Conservation (phyloP, 495 filamentous ascomycete genomes). For the Penicillium psychrofluorescens region DNA sequence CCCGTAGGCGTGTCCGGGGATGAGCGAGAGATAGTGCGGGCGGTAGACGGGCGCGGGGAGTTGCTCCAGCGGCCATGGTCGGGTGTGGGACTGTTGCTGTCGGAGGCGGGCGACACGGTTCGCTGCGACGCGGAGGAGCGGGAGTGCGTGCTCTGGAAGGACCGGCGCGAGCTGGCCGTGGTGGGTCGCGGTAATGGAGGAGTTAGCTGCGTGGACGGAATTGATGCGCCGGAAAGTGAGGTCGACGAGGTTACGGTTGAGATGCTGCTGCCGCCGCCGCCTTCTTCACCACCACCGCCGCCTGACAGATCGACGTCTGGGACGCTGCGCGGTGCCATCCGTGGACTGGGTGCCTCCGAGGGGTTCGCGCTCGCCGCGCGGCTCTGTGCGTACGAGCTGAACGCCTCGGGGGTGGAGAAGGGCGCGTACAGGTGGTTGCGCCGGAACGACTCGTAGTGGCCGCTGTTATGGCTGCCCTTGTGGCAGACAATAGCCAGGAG, state of each 20-base stretch:
- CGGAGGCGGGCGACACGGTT: conserved; percentile 15
- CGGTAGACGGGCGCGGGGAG: conserved; percentile 12
- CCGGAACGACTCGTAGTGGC: conserved; percentile 95
- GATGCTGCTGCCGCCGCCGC: conserved; percentile 16
- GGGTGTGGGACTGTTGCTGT: conserved; percentile 20
- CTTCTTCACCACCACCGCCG: too few species aligned
- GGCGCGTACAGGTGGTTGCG: conserved; percentile 72
- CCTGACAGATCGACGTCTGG: conserved; percentile 10
- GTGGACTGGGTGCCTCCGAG: conserved; percentile 37
- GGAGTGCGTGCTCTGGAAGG: conserved; percentile 29
- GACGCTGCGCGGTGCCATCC: conserved; percentile 20
- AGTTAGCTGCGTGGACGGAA: conserved; percentile 17
- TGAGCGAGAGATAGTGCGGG: conserved; percentile 18
- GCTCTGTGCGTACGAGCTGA: conserved; percentile 63
- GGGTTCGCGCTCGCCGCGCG: conserved; percentile 41
- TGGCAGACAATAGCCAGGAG: conserved; percentile 86
- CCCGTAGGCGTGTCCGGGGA: conserved; percentile 13
- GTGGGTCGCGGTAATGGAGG: conserved; percentile 30
- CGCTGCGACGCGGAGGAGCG: conserved; percentile 23
- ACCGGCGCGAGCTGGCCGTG: conserved; percentile 30
- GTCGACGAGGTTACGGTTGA: conserved; percentile 32
- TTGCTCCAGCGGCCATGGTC: conserved; percentile 22
- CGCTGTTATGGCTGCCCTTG: conserved; percentile 91
- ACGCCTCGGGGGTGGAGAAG: conserved; percentile 73
- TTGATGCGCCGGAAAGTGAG: conserved; percentile 32